These are phyloP conservation scores for Boletus sensibilis DNA, from an alignment of 768 basidiomycete species.

Conservation along the genomic window DNA sequence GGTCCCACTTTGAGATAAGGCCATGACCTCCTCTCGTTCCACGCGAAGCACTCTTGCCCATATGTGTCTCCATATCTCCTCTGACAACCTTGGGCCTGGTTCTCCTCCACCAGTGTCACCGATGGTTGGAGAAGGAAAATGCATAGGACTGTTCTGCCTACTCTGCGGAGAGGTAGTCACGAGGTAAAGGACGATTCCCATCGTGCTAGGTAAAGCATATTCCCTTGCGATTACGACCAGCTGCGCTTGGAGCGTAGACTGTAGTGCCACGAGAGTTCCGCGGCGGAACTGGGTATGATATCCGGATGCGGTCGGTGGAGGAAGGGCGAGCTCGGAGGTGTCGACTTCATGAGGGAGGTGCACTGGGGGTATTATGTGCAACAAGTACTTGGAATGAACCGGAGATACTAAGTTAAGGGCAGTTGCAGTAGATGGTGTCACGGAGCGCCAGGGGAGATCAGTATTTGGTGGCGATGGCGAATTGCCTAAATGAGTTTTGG, in stretches of 20 bases:
- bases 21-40: slow-evolving; percentile 49
- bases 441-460: slow-evolving; percentile 47
- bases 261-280: slow-evolving; percentile 83
- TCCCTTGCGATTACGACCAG: slow-evolving; percentile 87
- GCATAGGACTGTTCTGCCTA: slow-evolving; percentile 13
- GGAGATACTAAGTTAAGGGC: slow-evolving; percentile 39
- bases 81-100: slow-evolving; percentile 79
- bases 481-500: slow-evolving; percentile 12
- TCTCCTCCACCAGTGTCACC: slow-evolving; percentile 43
- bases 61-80: slow-evolving; percentile 85
- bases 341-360: slow-evolving; percentile 67
- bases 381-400: slow-evolving; percentile 63
- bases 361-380: slow-evolving; percentile 81
- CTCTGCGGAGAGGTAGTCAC: slow-evolving; percentile 41
- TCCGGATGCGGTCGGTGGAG: slow-evolving; percentile 61
- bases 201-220: slow-evolving; percentile 85
- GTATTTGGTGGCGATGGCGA: slow-evolving; percentile 18
- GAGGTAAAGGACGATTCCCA: slow-evolving; percentile 82
- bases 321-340: slow-evolving; percentile 46
- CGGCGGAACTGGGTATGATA: slow-evolving; percentile 78
- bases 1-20: slow-evolving; percentile 35
- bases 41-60: slow-evolving; percentile 69
- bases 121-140: slow-evolving; percentile 14
- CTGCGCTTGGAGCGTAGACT: slow-evolving; percentile 81
- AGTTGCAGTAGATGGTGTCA: slow-evolving; percentile 45